Conservation (phyloP, 495 filamentous ascomycete species). For the Neurospora tetraspora region DNA sequence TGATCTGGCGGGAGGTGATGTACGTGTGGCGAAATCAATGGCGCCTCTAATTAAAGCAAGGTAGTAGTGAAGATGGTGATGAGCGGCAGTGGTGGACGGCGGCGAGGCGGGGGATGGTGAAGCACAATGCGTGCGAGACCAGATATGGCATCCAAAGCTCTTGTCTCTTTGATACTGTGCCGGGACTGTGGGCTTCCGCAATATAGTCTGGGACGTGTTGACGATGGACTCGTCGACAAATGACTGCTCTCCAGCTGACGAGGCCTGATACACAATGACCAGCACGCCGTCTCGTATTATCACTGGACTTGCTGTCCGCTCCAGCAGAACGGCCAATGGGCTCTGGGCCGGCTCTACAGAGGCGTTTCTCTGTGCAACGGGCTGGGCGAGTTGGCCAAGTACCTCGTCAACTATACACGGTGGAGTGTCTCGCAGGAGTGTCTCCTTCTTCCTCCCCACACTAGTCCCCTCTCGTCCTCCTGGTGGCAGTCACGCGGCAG, state of each 20-base stretch:
- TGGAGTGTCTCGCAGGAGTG: slow-evolving; percentile 20
- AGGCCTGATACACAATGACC: slow-evolving; percentile 25
- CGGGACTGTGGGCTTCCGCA: slow-evolving; percentile 22
- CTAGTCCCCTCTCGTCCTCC: not conserved
- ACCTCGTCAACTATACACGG: slow-evolving; percentile 17
- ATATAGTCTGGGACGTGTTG: slow-evolving; percentile 13
- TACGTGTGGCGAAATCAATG: slow-evolving; percentile 12
- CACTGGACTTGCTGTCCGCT: slow-evolving; percentile 12
- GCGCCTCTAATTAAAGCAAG: slow-evolving; percentile 16
- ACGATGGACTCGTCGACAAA: slow-evolving; percentile 11
- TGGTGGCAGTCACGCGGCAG: slow-evolving; percentile 30
- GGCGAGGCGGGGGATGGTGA: slow-evolving; percentile 2
- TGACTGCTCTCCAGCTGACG: slow-evolving; percentile 19
- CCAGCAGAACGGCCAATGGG: slow-evolving; percentile 27
- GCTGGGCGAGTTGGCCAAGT: slow-evolving; percentile 26
- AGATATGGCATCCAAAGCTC: slow-evolving; percentile 13
- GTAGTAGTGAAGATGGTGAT: slow-evolving; percentile 1
- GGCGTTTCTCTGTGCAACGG: slow-evolving; percentile 34
- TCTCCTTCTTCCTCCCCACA: slow-evolving; percentile 5
- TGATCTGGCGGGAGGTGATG: slow-evolving; percentile 10
- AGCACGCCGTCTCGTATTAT: slow-evolving; percentile 25
- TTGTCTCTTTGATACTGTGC: not conserved
- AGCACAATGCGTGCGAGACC: slow-evolving; percentile 7
- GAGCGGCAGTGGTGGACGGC: slow-evolving; percentile 11
- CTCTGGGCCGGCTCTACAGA: slow-evolving; percentile 32